A percentile compares a stretch with the other conserved stretches of the same genome.
These are phyloP conservation scores for Elsinoe perseae DNA, from an alignment of 2,329 filamentous ascomycete genomes.

Conservation along the genomic window DNA sequence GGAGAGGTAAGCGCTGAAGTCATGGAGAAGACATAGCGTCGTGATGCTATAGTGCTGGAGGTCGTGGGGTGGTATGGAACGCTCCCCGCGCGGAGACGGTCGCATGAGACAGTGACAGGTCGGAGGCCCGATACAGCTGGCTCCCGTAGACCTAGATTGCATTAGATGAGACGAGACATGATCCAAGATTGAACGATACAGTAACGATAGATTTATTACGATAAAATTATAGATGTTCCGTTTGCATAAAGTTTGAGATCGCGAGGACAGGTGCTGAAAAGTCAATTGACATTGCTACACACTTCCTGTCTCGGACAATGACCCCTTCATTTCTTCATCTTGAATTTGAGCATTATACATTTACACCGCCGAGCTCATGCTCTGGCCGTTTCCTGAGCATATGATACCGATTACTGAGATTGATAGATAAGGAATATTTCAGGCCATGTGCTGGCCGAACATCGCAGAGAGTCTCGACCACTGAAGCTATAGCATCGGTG, in stretches of 20 bases:
- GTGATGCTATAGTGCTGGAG: neutral
- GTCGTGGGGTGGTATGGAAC: neutral
- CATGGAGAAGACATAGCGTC: neutral
- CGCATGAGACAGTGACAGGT: neutral
- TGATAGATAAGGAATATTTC: neutral
- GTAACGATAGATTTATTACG: neutral
- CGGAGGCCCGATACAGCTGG: slow-evolving; percentile 1
- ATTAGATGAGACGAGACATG: slow-evolving; percentile 4
- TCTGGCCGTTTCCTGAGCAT: no score
- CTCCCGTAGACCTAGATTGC: neutral
- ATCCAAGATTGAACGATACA: slow-evolving; percentile 5
- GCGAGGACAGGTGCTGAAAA: neutral
- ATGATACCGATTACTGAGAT: no score
- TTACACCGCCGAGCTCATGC: neutral
- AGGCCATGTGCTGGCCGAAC: neutral
- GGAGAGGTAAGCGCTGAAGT: neutral
- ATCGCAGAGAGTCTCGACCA: neutral
- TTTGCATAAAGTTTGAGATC: neutral
- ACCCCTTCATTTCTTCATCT: neutral
- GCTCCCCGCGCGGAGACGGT: neutral
- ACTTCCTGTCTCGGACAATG: neutral
- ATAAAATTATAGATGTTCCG: slow-evolving; percentile 1
- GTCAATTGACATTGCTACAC: neutral
- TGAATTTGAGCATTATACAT: neutral
- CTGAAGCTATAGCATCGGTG: neutral